Evolutionary conservation across 2,329 filamentous ascomycete genomes (phyloP).

Genomic region (Colletotrichum sansevieriae): DNA sequence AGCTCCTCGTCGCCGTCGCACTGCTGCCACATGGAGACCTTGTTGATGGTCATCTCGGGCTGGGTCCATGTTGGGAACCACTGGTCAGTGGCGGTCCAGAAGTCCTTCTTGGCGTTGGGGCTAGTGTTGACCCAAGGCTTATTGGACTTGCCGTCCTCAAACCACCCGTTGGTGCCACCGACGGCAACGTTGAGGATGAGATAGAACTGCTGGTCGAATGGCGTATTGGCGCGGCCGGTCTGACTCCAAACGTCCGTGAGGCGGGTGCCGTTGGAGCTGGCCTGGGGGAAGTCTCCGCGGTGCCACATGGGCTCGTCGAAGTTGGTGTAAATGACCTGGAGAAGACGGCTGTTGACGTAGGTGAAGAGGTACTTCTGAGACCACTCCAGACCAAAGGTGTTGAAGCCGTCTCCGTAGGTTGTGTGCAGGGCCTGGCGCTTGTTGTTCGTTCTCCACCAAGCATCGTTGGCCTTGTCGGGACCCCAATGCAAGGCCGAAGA

Average conservation of each 20-base stretch:
- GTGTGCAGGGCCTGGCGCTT: constrained; percentile 82
- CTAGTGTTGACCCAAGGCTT: constrained; percentile 86
- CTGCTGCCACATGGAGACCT: constrained; percentile 79
- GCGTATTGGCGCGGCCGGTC: constrained; percentile 72
- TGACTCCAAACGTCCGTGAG: constrained; percentile 74
- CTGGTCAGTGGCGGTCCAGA: constrained; percentile 75
- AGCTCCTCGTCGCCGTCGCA: constrained; percentile 72
- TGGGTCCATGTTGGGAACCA: constrained; percentile 81
- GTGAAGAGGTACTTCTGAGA: constrained; percentile 90
- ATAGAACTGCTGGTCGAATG: constrained; percentile 83
- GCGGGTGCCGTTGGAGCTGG: constrained; percentile 74
- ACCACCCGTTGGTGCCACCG: constrained; percentile 86
- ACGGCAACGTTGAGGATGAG: constrained; percentile 83
- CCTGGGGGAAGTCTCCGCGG: constrained; percentile 75
- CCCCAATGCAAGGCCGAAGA: constrained; percentile 88
- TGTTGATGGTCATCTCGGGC: constrained; percentile 76
- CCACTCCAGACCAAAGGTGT: constrained; percentile 88
- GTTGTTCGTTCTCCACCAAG: constrained; percentile 86
- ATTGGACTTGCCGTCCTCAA: constrained; percentile 75
- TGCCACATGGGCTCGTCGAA: constrained; percentile 78
- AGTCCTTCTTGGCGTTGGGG: constrained; percentile 77
- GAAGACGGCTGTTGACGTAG: constrained; percentile 83
- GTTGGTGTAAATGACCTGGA: constrained; percentile 84
- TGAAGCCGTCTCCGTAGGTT: constrained; percentile 76
- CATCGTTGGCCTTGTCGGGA: constrained; percentile 78